Evolutionary conservation across 495 filamentous ascomycete genomes (phyloP), one percentile per base, ranked within the genome.

Genomic region (Penicillium ochrochloron): DNA sequence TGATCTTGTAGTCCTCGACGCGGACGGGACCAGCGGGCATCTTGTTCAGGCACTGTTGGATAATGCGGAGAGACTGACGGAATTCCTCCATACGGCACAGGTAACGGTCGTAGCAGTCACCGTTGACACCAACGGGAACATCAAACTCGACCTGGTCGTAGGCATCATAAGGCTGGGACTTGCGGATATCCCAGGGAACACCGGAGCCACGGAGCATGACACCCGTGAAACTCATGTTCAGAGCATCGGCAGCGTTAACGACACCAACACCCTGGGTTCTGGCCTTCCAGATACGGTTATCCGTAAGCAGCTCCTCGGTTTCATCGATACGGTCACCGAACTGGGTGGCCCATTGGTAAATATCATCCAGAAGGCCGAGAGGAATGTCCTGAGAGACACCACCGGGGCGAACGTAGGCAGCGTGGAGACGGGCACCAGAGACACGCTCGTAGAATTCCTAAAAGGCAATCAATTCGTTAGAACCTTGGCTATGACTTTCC

Each of bases 391-490:
- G 93, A 69, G 92, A 89, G 29, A 99, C 96, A 81, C 96, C 96
- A 69, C 96, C 96, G 37, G 96, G 96, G 69, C 96, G 92, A 70
- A 99, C 94, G 73, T 99, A 99, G 70, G 96, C 96, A 52, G 96
- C 93, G 78, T 99, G 96, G 64, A 99, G 89, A 83, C 96, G 94
- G 66, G 96, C 96, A 67, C 96, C 96, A 44, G 95, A 98, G 37
- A 98, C 96, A 78, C 96, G 93, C 78, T 99, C 96, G 75, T 99
- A 99, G 83, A 99, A 99, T 89, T 99, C 95, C 94, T 97, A 57
- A n/a, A 21, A 33, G 19, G 51, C 42, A 19, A 46, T 19, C 35
- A 56, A 54, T 42, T 25, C 14, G n/a, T 62, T 44, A 62, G 50
- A 27, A 34, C 1, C 15, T 15, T 46, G 29, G 5, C 19, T 37